phyloP scores from a whole-genome alignment of 257 asterid species.

The Jacaranda mimosifolia region DNA sequence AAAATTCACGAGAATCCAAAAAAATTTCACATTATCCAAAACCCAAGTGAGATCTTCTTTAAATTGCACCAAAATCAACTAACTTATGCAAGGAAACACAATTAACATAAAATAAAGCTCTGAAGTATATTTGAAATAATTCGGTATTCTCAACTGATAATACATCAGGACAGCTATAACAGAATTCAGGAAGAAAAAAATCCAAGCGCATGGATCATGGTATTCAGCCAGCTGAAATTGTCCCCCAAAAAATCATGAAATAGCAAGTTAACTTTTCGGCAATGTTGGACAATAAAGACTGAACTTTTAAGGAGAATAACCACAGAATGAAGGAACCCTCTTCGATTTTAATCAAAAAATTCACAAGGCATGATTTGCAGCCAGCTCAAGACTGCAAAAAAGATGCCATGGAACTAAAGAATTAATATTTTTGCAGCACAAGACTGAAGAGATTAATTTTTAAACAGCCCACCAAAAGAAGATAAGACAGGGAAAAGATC shows the following conservation, averaged over 20 bases:
- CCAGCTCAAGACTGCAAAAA: not conserved
- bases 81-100: too few relatives aligned
- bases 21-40: not conserved
- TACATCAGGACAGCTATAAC: not conserved
- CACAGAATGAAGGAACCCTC: conserved; percentile 45
- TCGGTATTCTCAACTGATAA: too few relatives aligned
- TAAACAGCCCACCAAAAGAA: not conserved
- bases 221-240: conserved; percentile 2
- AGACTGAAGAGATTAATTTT: too few relatives aligned
- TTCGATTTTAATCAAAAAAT: conserved; percentile 18
- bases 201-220: not conserved
- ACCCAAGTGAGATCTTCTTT: not conserved
- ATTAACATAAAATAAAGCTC: not conserved
- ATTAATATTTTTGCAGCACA: not conserved
- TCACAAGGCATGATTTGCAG: not conserved
- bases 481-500: not conserved
- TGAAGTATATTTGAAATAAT: not conserved
- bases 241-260: not conserved
- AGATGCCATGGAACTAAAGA: not conserved
- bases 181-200: not conserved
- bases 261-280: not conserved
- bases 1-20: not conserved
- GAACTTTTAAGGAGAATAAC: conserved; percentile 5
- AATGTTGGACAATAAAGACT: conserved; percentile 6
- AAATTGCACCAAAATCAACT: not conserved